Percentiles rank a stretch among this genome's conserved stretches.
Conservation (phyloP, 2,329 filamentous ascomycete genomes). For the Aureobasidium uvarum region DNA sequence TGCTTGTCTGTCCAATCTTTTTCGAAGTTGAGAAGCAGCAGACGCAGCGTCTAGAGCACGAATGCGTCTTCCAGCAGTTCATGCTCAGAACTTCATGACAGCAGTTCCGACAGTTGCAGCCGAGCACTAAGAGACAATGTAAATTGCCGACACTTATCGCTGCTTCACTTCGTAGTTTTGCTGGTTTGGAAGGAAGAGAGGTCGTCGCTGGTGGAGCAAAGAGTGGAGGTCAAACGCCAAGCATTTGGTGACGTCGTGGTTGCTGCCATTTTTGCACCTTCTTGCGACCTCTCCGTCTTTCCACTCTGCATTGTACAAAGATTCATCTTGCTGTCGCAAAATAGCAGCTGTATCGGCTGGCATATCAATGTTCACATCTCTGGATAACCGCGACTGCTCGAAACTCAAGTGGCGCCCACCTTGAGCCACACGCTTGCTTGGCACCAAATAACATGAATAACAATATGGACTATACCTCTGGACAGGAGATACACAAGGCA, state of each 20-base stretch:
- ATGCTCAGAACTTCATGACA: not conserved
- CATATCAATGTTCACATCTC: not conserved
- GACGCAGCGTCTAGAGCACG: no score
- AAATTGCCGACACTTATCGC: no score
- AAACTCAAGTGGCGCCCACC: conserved; percentile 22
- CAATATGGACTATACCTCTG: not conserved
- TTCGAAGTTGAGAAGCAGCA: no score
- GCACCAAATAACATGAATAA: not conserved
- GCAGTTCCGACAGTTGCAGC: not conserved
- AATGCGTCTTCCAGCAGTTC: not conserved
- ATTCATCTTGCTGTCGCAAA: not conserved
- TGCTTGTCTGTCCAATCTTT: no score
- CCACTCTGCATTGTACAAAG: not conserved
- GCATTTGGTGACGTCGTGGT: conserved; percentile 10
- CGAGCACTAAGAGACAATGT: not conserved
- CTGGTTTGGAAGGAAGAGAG: not conserved
- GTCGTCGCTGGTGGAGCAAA: not conserved
- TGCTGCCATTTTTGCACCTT: not conserved
- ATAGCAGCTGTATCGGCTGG: not conserved
- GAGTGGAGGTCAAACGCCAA: not conserved
- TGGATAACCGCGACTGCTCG: conserved; percentile 1
- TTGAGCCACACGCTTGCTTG: conserved; percentile 1
- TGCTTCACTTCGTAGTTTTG: not conserved
- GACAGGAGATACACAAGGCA: not conserved
- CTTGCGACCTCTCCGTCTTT: not conserved